Evolutionary conservation across 257 asterid genomes (phyloP), one percentile per base, ranked within the genome.

Genomic region (Pogostemon cablin): DNA sequence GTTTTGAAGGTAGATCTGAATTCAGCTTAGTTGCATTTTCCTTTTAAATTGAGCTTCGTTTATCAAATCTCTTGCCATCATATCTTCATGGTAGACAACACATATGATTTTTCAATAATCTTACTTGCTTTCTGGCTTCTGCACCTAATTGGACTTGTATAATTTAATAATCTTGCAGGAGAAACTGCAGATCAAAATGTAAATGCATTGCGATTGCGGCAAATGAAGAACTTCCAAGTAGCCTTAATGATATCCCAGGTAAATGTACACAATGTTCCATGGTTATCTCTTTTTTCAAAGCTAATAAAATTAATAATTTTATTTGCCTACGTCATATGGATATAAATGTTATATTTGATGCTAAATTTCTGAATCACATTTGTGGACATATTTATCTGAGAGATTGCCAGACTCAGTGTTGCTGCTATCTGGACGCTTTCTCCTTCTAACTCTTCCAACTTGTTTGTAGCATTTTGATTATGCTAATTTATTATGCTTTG

Each of bases 241-340:
- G 98, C 92, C 55, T 82, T 93, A 59, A 87, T 93, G 89, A 75
- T 84, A 74, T 91, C 99, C 72, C 99, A 91, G 96, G 99, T 93
- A 81, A 68, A 65, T 53, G 59, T 71, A 46, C 32, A 7, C 43
- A 68, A 47, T 67, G 57, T 74, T 60, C 69, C 59, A 41, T 35
- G 57, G 61, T 74, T 40, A 1, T 64, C 15, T 53, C 62, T 60
- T 46, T 46, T 46, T 46, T 46, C 9, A 52, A 6, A 1, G 25
- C 25, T 20, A 20, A 20, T 20, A 20, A 20, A 20, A 20, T 0
- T 20, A 20, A 20, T 20, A 20, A 20, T 20, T 20, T 20, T 20
- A 20, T 20, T 20, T 0, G 25, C 57, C 17, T 32, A 37, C 11
- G 43, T 47, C 9, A 43, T 10, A 20, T 20, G 25, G 25, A 20